A percentile compares a stretch with the other conserved stretches of the same genome.
Evolutionary conservation across 2,329 filamentous ascomycete species (phyloP).

Genomic region (Clarireedia paspali): DNA sequence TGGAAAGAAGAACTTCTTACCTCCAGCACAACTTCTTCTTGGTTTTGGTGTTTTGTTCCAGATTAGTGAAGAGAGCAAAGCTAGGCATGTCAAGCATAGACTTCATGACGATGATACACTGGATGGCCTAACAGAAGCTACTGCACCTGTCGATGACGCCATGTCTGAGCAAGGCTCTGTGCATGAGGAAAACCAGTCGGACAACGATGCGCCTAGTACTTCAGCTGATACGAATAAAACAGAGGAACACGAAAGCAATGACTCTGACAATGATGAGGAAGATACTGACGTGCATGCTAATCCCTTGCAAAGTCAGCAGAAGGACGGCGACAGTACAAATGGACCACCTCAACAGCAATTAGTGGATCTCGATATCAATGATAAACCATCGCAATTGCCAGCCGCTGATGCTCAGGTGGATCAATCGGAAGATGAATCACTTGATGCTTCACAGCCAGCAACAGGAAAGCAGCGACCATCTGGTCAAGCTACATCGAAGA

Average conservation of each 20-base stretch:
- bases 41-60: slow-evolving; percentile 84
- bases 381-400: slow-evolving; percentile 9
- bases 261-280: slow-evolving; percentile 24
- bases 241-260: slow-evolving; percentile 16
- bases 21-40: slow-evolving; percentile 78
- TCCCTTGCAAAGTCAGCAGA: slow-evolving; percentile 16
- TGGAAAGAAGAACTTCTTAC: slow-evolving; percentile 85
- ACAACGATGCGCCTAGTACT: slow-evolving; percentile 19
- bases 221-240: slow-evolving; percentile 11
- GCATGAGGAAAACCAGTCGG: slow-evolving; percentile 16
- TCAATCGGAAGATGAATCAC: slow-evolving; percentile 17
- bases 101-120: slow-evolving; percentile 34
- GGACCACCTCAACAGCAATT: slow-evolving; percentile 22
- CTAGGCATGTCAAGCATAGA: slow-evolving; percentile 69
- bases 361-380: slow-evolving; percentile 11
- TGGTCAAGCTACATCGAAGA: slow-evolving; percentile 32
- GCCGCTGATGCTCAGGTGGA: slow-evolving; percentile 16
- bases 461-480: slow-evolving; percentile 24
- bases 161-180: slow-evolving; percentile 7
- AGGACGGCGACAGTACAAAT: slow-evolving; percentile 16
- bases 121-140: background rate
- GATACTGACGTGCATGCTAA: slow-evolving; percentile 21
- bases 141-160: background rate
- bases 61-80: slow-evolving; percentile 81
- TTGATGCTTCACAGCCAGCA: slow-evolving; percentile 9